Base-by-base conservation (phyloP, 2,329 filamentous ascomycete genomes). In the Ophiostoma tasmaniense region DNA sequence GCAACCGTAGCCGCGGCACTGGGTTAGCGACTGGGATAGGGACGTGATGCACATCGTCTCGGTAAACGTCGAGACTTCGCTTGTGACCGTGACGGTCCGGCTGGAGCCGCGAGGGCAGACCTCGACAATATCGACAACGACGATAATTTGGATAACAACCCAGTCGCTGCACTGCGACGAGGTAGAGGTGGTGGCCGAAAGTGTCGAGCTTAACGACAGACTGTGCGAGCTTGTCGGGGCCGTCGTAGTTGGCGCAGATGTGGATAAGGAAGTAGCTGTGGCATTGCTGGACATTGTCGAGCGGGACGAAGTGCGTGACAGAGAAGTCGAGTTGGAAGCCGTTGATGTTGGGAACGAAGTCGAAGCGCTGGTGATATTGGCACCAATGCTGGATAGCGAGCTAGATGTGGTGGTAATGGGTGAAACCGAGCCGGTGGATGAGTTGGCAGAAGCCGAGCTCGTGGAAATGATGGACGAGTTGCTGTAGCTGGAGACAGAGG, bases 71-170 rank as follows among this genome's bases (percentile, higher is more conserved):
- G 67, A 68, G n/a, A 70, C 50, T 5, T 66, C 33, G 59, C n/a
- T 68, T 5, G 71, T 69, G 2, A 66, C 45, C 1, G 69, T 70
- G 13, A 42, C 64, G 14, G 66, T 70, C 10, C 5, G 14, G 0
- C 52, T 66, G 17, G 45, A 67, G 3, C 68, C 68, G 45, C 64
- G 42, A 4, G 65, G 70, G 25, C 66, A 70, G 20, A 72, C 39
- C 20, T 71, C 69, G 5, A 72, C 39, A 14, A 72, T 45, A n/a
- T 72, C 71, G 3, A 71, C 64, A 22, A 71, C 65, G 25, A 71
- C 30, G 13, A 70, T 50, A 10, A 71, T 64, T n/a, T 69, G 68
- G 52, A 72, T 50, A 17, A n/a, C 62, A 28, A 68, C 20, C 28
- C 70, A 71, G n/a, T 67, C 45, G 45, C 33, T 39, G 61, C 70